Evolutionary conservation across 2,329 filamentous ascomycete genomes (phyloP).

Genomic region (Gyromitra esculenta): DNA sequence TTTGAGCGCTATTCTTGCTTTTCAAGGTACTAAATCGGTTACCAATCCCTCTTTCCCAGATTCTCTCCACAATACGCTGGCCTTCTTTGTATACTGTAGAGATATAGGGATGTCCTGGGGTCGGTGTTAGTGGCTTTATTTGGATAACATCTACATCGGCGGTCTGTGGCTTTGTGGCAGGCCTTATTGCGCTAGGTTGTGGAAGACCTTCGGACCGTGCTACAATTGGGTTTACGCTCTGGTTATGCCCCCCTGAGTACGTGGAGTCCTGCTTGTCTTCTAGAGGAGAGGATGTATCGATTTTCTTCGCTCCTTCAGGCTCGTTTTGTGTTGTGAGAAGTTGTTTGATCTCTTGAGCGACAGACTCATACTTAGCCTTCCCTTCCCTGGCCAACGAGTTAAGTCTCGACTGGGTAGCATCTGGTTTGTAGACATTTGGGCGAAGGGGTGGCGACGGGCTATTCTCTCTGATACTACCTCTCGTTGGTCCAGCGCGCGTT

Average conservation of each 20-base stretch:
- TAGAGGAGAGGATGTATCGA: not conserved
- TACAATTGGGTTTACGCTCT: conserved; percentile 1
- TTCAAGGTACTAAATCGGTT: conserved; percentile 17
- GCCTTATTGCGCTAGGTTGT: not conserved
- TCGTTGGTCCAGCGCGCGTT: conserved; percentile 39
- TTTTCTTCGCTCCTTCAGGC: not conserved
- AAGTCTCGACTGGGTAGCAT: conserved; percentile 21
- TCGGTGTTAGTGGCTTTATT: conserved; percentile 21
- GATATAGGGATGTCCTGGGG: conserved; percentile 12
- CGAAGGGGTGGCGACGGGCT: not conserved
- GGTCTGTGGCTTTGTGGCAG: not conserved
- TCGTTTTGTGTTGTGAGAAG: conserved; percentile 24
- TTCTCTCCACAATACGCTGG: conserved; percentile 30
- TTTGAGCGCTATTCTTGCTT: conserved; percentile 23
- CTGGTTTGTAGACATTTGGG: conserved; percentile 25
- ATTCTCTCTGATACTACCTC: conserved; percentile 37
- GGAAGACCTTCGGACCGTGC: not conserved
- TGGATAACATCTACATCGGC: not conserved
- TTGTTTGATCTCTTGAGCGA: conserved; percentile 25
- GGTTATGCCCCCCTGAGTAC: not conserved
- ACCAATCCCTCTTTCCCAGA: conserved; percentile 42
- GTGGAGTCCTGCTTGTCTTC: not conserved
- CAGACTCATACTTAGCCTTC: conserved; percentile 29
- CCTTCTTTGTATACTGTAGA: conserved; percentile 41
- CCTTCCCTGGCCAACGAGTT: conserved; percentile 29